Base-by-base conservation (phyloP, 2,329 filamentous ascomycete genomes). In the Botrytis cinerea region DNA sequence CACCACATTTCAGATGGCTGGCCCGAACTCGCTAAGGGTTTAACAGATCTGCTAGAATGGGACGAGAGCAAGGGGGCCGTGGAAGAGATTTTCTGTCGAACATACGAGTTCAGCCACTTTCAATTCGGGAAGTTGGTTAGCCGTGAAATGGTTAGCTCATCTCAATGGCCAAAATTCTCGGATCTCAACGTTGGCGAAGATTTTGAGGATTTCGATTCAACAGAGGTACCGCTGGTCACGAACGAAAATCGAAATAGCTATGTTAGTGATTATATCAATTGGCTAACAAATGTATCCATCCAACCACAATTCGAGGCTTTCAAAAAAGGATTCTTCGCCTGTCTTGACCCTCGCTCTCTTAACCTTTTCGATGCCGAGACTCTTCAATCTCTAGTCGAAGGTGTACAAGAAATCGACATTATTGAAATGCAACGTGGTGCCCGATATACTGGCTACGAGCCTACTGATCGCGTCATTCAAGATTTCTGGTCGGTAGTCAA, bases 401-500 rank as follows among this genome's bases (percentile, higher is more conserved):
- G 96, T 40, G 87, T 91, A 2, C 92, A 93, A 78, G 88, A 92
- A 48, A 95, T 98, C 76, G 91, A 97, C 79, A 86, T 97, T 8
- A 79, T 86, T 0, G 92, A 93, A 75, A 88, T 98, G 14, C 88
- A 91, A 76, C 86, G 87, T 4, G 88, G 91, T 74, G 86, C 93
- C 0, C 90, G 90, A 25, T 98, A 98, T 81, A 93, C 96, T 63
- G 93, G 93, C 22, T 98, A 93, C 86, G 88, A 91, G 63, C 84
- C 89, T 0, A 85, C 85, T 0, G 91, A 96, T 76, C 88, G 85
- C 22, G 89, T 91, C 1, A 90, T 99, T 60, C 84, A 85, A 38
- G 89, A 92, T 77, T 98, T 99, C 81, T 99, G 96, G 96, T 86
- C 86, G 20, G 87, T 98, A 12, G 92, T 97, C 1, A 87, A 87